Evolutionary conservation across 1,284 basidiomycete species (phyloP).

Genomic region (Wallemia mellicola): DNA sequence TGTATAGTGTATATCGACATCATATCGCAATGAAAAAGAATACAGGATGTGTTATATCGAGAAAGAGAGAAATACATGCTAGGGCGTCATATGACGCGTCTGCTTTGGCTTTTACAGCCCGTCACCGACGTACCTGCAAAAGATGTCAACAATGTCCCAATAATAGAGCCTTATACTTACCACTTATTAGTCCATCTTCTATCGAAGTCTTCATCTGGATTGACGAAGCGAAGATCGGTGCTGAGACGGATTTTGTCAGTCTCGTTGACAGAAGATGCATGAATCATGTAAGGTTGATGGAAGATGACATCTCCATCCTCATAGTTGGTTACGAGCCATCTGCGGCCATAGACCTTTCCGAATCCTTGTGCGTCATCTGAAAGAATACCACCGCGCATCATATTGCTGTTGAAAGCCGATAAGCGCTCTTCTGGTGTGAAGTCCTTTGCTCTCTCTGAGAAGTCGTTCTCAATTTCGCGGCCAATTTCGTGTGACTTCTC

Average conservation of each 20-base stretch:
- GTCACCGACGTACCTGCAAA: background rate
- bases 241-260: background rate
- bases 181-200: background rate
- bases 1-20: too few relatives aligned
- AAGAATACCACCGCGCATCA: slow-evolving; percentile 5
- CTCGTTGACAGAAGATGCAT: background rate
- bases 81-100: too few relatives aligned
- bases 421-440: slow-evolving; percentile 7
- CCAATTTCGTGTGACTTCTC: slow-evolving; percentile 7
- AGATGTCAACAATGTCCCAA: background rate
- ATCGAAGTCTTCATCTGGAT: background rate
- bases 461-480: slow-evolving; percentile 8
- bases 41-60: too few relatives aligned
- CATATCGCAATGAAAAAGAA: too few relatives aligned
- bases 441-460: slow-evolving; percentile 2
- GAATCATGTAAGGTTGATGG: slow-evolving; percentile 4
- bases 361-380: slow-evolving; percentile 3
- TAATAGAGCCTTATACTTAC: background rate
- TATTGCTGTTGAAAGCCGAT: slow-evolving; percentile 9
- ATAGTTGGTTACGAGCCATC: slow-evolving; percentile 6
- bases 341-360: slow-evolving; percentile 1
- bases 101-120: background rate
- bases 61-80: too few relatives aligned
- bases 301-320: slow-evolving; percentile 7
- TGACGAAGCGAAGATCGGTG: background rate